Evolutionary conservation across 805 yeast genomes (phyloP).

Genomic region (Hanseniaspora lachancei): DNA sequence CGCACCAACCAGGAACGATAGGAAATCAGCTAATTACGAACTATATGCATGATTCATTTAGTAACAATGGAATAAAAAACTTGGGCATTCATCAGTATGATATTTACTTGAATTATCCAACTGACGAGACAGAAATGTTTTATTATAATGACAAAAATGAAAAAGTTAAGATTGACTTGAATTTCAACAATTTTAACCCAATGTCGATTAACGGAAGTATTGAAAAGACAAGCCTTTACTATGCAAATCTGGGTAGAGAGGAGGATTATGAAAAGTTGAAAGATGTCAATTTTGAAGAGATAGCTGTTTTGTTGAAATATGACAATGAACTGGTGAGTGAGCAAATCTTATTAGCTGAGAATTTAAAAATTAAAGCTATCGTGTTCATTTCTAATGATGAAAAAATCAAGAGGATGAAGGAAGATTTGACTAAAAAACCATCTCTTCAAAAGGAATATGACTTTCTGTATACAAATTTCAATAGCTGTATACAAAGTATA

Average conservation of each 20-base stretch:
- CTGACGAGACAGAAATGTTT: constrained; percentile 22
- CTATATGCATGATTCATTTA: constrained; percentile 48
- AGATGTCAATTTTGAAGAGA: constrained; percentile 28
- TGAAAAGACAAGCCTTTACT: constrained; percentile 38
- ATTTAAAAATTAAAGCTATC: constrained; percentile 48
- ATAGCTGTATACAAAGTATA: constrained; percentile 25
- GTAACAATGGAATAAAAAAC: constrained; percentile 40
- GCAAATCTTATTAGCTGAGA: constrained; percentile 43
- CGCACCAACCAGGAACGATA: constrained; percentile 77
- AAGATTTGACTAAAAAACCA: not conserved
- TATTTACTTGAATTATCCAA: constrained; percentile 56
- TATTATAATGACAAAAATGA: constrained; percentile 21
- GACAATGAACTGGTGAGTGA: constrained; percentile 37
- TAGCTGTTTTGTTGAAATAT: constrained; percentile 49
- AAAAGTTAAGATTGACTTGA: constrained; percentile 21
- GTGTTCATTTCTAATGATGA: constrained; percentile 46
- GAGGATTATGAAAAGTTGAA: constrained; percentile 39
- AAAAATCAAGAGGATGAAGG: not conserved
- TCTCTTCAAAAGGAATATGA: constrained; percentile 1
- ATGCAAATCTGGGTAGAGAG: constrained; percentile 52
- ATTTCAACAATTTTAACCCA: constrained; percentile 48
- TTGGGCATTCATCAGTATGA: constrained; percentile 34
- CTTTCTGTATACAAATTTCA: constrained; percentile 16
- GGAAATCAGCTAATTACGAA: constrained; percentile 67
- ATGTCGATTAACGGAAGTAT: constrained; percentile 48